phyloP scores from a whole-genome alignment of 768 basidiomycete genomes.

The Cubamyces sp. region DNA sequence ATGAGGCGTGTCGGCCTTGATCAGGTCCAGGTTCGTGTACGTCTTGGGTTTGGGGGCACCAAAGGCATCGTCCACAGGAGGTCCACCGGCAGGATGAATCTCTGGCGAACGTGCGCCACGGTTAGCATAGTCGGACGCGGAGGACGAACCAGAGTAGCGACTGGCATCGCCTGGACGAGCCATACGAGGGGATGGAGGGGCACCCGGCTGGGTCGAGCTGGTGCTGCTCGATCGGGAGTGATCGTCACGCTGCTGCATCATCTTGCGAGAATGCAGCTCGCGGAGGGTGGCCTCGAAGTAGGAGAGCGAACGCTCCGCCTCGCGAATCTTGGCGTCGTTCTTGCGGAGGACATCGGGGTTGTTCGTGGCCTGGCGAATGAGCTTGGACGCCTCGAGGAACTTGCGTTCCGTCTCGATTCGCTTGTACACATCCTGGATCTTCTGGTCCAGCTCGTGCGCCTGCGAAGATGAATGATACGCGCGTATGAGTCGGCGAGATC shows the following conservation, averaged over 20 bases:
- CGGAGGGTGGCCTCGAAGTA: constrained; percentile 89
- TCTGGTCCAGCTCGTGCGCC: constrained; percentile 79
- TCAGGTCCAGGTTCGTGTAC: constrained; percentile 88
- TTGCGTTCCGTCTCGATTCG: constrained; percentile 93
- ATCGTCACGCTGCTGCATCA: constrained; percentile 58
- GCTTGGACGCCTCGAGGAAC: constrained; percentile 83
- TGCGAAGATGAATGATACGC: constrained; percentile 26
- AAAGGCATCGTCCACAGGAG: constrained; percentile 37
- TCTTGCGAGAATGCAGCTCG: constrained; percentile 80
- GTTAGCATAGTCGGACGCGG: constrained; percentile 24
- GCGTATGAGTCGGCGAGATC: background rate
- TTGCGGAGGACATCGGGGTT: constrained; percentile 86
- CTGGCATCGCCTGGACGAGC: constrained; percentile 17
- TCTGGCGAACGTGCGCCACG: constrained; percentile 31
- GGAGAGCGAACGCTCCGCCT: constrained; percentile 79
- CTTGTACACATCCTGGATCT: constrained; percentile 88
- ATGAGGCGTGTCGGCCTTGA: constrained; percentile 96
- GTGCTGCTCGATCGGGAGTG: constrained; percentile 53
- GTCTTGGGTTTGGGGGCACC: constrained; percentile 59
- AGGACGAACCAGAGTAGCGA: constrained; percentile 25
- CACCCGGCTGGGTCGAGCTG: constrained; percentile 27
- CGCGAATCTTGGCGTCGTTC: constrained; percentile 84
- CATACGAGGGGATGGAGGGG: constrained; percentile 29
- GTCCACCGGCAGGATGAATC: constrained; percentile 33
- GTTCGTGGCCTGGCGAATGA: constrained; percentile 77